Conservation (phyloP, 2,329 filamentous ascomycete genomes). For the Beauveria caledonica region DNA sequence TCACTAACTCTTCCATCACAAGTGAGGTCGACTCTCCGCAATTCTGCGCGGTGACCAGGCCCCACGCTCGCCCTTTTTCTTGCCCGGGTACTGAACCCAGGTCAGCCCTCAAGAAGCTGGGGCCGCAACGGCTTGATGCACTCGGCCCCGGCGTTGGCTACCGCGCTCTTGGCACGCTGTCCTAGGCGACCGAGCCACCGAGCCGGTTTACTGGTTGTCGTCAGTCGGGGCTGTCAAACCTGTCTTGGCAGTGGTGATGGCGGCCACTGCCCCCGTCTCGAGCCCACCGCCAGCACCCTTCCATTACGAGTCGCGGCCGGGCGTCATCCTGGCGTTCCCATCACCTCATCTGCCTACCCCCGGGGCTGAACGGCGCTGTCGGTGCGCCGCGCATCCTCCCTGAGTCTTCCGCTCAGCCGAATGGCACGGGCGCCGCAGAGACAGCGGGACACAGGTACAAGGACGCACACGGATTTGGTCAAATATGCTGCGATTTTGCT, state of each 20-base stretch:
- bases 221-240: background rate
- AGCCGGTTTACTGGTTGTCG: background rate
- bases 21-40: background rate
- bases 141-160: background rate
- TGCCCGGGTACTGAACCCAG: slow-evolving; percentile 8
- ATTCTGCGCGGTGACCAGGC: background rate
- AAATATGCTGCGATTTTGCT: background rate
- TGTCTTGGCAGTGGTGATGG: background rate
- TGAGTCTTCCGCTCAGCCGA: background rate
- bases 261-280: background rate
- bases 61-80: too few species aligned
- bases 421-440: background rate
- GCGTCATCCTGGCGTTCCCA: background rate
- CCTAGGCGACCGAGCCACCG: background rate
- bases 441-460: background rate
- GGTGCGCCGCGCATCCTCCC: background rate
- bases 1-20: background rate
- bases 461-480: background rate
- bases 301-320: background rate
- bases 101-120: background rate
- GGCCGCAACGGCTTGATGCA: background rate
- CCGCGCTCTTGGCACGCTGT: slow-evolving; percentile 7
- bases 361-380: background rate
- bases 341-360: background rate
- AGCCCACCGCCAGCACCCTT: background rate